Evolutionary conservation across 805 yeast species (phyloP), one percentile per base, ranked within the genome.

Genomic region (Wickerhamomyces hampshirensis): DNA sequence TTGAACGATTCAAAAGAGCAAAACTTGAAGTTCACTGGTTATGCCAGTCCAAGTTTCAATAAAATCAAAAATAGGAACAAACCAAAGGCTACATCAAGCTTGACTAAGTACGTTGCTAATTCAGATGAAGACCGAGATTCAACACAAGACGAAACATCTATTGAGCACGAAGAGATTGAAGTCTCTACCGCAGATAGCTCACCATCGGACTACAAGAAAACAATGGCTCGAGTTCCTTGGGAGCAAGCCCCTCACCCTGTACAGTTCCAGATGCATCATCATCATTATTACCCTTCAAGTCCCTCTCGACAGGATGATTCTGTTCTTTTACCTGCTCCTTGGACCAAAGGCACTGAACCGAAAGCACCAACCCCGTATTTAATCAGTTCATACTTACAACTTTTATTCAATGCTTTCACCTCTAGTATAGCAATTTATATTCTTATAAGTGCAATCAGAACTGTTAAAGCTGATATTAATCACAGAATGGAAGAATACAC

Each of bases 341-440:
- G 85, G 85, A 70, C 74, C 5, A 38, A 63, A 6, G 49, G 58
- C 6, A 71, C 78, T 4, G 51, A 61, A 10, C 84, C 86, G 4
- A 64, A 60, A 14, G 75, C 72, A 21, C 69, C 68, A 39, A 57
- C 66, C 0, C 75, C 83, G 6, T 82, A 82, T 49, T 51, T 75
- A 19, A 51, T 80, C 8, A 68, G 80, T 8, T 75, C 88, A 11
- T 79, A 80, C 46, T 53, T 80, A 23, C 89, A 82, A 55, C 47
- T 80, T 7, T 31, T 66, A 3, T 51, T 75, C 40, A 82, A 82
- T 49, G 53, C 68, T 3, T 38, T 66, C 3, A 72, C 78, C 0
- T 60, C 73, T 1, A 40, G 63, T 7, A 70, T 71, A 31, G 68
- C 68, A 0, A 47, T 70, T 6, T 67, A 71, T 28, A 46, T 79